Base-by-base conservation (phyloP, 495 filamentous ascomycete species). In the Aspergillus sclerotiicarbonarius region DNA sequence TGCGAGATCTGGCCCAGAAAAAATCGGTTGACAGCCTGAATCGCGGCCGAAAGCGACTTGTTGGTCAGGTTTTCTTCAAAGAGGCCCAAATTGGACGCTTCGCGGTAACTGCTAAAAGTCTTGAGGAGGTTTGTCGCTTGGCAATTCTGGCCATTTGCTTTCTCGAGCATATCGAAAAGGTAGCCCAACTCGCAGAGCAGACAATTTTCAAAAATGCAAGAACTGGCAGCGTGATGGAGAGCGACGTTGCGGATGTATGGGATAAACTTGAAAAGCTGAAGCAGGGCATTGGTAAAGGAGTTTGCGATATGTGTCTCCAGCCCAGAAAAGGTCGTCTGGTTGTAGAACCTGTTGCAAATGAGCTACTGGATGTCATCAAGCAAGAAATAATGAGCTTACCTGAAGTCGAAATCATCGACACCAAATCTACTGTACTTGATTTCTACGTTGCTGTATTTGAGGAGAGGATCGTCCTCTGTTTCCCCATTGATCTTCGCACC, bases 341-440 rank as follows among this genome's bases (percentile, higher is more conserved):
- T 99, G 76, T 90, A 99, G 65, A 85, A 96, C 49, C 92, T 95
- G 59, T 6, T 32, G 8, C 7, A 58, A 15, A 51, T 71, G 2
- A 71, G 60, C 18, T 15, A 39, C 37, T 10, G 13, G 37, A 41
- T 15, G 4, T 6, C 4, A 41, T n/a, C 33, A 7, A 51, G 2
- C 41, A 4, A 37, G n/a, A 6, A 32, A n/a, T 35, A 6, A 41
- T 6, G 8, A 2, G n/a, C 58, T 19, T 59, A 96, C 89, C 85
- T 84, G 75, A 98, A 98, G 71, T 98, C 93, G 69, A 98, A 98
- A 71, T 98, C 95, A 65, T 96, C 91, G 3, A 99, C 90, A 10
- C 94, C 93, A 74, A 96, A 97, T 68, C 89, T 91, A 73, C 93
- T 96, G 70, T 96, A 96, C 65, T 96, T 96, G 70, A 97, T 98